Percentiles rank a stretch among this genome's conserved stretches.
Conservation (phyloP, 2,329 filamentous ascomycete species). For the Ceratocystis destructans region DNA sequence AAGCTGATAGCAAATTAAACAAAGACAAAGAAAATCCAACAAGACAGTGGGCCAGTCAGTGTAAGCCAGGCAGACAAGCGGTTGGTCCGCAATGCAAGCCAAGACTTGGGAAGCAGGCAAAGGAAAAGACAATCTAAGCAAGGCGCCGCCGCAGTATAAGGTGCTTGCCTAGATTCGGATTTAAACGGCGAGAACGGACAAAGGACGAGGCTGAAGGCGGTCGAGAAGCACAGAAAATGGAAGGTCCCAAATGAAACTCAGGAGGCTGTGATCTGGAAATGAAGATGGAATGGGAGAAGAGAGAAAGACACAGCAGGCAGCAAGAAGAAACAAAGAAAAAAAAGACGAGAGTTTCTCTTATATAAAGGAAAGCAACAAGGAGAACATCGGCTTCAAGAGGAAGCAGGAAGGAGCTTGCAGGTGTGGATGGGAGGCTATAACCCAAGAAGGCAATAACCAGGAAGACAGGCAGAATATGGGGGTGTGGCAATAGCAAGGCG, state of each 20-base stretch:
- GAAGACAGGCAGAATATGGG: background rate
- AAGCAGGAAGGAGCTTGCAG: conserved; percentile 1
- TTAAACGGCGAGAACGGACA: background rate
- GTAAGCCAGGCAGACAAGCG: background rate
- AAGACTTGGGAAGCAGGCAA: background rate
- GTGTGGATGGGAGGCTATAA: background rate
- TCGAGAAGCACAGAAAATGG: background rate
- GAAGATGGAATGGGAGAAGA: background rate
- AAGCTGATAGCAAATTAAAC: background rate
- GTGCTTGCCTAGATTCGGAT: background rate
- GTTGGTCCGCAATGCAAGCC: background rate
- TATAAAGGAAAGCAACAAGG: background rate
- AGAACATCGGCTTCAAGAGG: background rate
- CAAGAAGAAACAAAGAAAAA: background rate
- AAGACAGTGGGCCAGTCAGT: no score
- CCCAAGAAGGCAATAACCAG: background rate
- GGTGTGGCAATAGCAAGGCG: background rate
- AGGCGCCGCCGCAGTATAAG: background rate
- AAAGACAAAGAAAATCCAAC: background rate
- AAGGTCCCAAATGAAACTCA: background rate
- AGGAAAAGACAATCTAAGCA: background rate
- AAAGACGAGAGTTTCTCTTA: background rate
- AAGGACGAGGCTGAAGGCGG: background rate
- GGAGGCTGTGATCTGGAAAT: background rate
- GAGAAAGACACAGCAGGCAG: background rate